A percentile compares a stretch with the other conserved stretches of the same genome.
These are phyloP conservation scores for Capsella bursapastoris DNA, from an alignment of 345 rosid genomes.

Conservation along the genomic window DNA sequence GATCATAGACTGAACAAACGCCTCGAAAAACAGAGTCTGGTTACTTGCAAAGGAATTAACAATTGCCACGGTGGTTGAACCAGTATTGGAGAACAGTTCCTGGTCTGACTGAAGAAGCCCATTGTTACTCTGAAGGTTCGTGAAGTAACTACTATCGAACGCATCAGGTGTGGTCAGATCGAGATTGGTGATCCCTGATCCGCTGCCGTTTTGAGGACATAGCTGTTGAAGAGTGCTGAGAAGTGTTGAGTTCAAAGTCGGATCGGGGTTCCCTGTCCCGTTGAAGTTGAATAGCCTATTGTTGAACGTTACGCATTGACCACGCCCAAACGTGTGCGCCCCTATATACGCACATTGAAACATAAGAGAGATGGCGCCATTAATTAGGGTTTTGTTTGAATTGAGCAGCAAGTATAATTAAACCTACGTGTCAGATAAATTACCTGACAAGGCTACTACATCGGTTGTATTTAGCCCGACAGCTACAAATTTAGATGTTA, in stretches of 20 bases:
- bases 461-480: slow-evolving; percentile 43
- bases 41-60: slow-evolving; percentile 50
- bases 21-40: slow-evolving; percentile 59
- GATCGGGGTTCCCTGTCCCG: slow-evolving; percentile 52
- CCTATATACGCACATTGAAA: slow-evolving; percentile 44
- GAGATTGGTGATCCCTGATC: slow-evolving; percentile 44
- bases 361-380: background rate
- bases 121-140: slow-evolving; percentile 47
- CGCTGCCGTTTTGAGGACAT: slow-evolving; percentile 61
- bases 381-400: slow-evolving; percentile 18
- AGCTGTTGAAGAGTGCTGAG: slow-evolving; percentile 46
- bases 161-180: slow-evolving; percentile 58
- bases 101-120: slow-evolving; percentile 74
- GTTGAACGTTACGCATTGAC: slow-evolving; percentile 43
- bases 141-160: slow-evolving; percentile 59
- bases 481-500: slow-evolving; percentile 39
- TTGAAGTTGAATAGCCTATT: slow-evolving; percentile 60
- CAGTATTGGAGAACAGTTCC: slow-evolving; percentile 55
- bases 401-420: background rate
- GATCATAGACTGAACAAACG: slow-evolving; percentile 62
- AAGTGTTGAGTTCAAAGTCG: slow-evolving; percentile 53
- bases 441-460: slow-evolving; percentile 44
- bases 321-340: slow-evolving; percentile 75
- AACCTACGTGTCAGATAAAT: background rate
- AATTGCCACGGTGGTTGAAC: slow-evolving; percentile 50